Percentiles rank a stretch among this genome's conserved stretches.
phyloP scores from a whole-genome alignment of 257 asterid genomes.

The Solanum chiquidenum region DNA sequence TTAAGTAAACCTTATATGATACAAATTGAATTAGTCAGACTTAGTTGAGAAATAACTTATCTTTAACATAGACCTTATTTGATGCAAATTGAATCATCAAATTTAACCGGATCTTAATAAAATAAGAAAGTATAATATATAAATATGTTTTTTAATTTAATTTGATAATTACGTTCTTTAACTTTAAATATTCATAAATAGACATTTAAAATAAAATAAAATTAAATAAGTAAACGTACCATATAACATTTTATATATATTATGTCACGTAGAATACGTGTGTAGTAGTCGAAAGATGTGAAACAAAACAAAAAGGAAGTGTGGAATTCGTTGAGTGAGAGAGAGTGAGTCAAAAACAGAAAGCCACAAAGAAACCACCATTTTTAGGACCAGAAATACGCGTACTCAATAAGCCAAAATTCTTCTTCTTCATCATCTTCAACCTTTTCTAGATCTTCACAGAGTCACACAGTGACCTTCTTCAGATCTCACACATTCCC shows the following conservation, averaged over 20 bases:
- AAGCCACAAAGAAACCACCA: not conserved
- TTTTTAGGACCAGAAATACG: not conserved
- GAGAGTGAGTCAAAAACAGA: not conserved
- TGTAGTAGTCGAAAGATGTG: accelerated
- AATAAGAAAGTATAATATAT: too few species aligned
- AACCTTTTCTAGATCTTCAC: not conserved
- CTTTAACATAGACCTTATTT: not conserved
- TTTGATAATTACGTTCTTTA: too few species aligned
- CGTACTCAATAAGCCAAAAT: slow-evolving; percentile 1
- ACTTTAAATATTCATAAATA: too few species aligned
- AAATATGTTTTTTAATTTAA: too few species aligned
- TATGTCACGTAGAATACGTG: too few species aligned
- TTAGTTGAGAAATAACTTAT: not conserved
- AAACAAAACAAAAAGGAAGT: not conserved
- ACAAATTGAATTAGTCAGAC: not conserved
- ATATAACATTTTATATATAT: too few species aligned
- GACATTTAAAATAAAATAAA: too few species aligned
- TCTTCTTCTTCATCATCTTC: not conserved
- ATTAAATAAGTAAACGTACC: accelerated
- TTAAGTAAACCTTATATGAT: not conserved
- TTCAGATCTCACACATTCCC: not conserved
- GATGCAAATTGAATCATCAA: not conserved
- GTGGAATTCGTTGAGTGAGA: not conserved
- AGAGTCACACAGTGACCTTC: not conserved
- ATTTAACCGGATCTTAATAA: too few species aligned